Base-by-base conservation (phyloP, 2,329 filamentous ascomycete species). In the Clonostachys solani region DNA sequence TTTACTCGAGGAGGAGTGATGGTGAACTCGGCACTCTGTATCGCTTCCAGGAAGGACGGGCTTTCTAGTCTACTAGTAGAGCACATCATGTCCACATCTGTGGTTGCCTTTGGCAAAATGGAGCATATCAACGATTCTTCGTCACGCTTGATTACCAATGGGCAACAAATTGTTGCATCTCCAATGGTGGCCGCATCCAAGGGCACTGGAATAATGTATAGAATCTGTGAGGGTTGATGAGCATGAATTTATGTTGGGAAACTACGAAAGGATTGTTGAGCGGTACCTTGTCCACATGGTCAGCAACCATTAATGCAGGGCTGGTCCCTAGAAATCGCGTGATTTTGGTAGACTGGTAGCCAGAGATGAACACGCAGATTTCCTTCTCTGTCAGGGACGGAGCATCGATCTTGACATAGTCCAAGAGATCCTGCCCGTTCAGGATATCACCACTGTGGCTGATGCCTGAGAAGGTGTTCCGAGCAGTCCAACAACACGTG, bases 151-250 rank as follows among this genome's bases (percentile, higher is more conserved):
- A 54, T 49, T n/a, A 52, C 52, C 23, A 54, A 36, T 1, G 52
- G 52, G 29, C 50, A 52, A 44, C 52, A 54, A 19, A 54, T 47
- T 9, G 48, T 52, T 12, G 52, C 52, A 23, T 54, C 44, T 45
- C 50, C 50, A 40, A 54, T 50, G 7, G 52, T 54, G 23, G 52
- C 52, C 29, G 48, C 46, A 37, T 54, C 52, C 48, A 54, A 42
- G 13, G 52, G 52, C n/a, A 54, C 52, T 15, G 52, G 52, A 34
- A 54, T 47, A 23, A 54, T 52, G 43, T 50, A 54, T 3, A 54
- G 41, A n/a, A 49, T 43, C 50, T 52, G 33, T n/a, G 18, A 33
- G 9, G 3, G 23, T 10, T 10, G 23, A 10, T 29, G 23, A 29
- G 23, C 23, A 29, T 5, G 23, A 29, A 29, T 29, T 29, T 9